phyloP scores from a whole-genome alignment of 805 yeast genomes.

The Kuraishia floccosa region DNA sequence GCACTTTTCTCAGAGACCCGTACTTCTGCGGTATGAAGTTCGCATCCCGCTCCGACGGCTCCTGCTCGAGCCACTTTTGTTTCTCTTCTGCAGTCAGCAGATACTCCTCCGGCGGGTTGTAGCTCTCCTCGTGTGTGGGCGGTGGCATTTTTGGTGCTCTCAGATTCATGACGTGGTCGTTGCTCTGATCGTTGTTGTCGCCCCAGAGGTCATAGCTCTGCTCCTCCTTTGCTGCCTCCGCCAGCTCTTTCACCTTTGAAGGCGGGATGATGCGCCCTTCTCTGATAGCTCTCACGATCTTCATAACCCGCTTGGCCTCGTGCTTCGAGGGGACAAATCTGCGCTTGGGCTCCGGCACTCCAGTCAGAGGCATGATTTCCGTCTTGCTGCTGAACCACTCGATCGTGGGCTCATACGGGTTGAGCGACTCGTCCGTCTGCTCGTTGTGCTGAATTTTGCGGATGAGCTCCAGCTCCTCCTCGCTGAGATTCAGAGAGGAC shows the following conservation, averaged over 20 bases:
- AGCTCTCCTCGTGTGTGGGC: slow-evolving; percentile 93
- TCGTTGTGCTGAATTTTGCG: slow-evolving; percentile 78
- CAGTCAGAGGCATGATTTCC: slow-evolving; percentile 85
- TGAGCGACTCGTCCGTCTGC: slow-evolving; percentile 63
- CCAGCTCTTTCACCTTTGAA: slow-evolving; percentile 34
- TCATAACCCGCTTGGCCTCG: slow-evolving; percentile 94
- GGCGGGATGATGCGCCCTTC: slow-evolving; percentile 90
- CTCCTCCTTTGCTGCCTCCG: slow-evolving; percentile 42
- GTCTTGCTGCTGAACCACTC: slow-evolving; percentile 90
- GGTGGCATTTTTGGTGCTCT: slow-evolving; percentile 95
- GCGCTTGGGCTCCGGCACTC: slow-evolving; percentile 94
- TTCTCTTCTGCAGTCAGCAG: slow-evolving; percentile 69
- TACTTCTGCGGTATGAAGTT: slow-evolving; percentile 78
- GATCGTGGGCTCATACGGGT: slow-evolving; percentile 88
- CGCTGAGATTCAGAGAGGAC: slow-evolving; percentile 63
- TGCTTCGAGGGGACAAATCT: slow-evolving; percentile 94
- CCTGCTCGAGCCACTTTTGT: slow-evolving; percentile 56
- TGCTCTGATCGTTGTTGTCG: slow-evolving; percentile 41
- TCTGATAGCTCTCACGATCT: slow-evolving; percentile 90
- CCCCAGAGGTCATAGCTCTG: slow-evolving; percentile 80
- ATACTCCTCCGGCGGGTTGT: slow-evolving; percentile 97
- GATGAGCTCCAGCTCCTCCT: slow-evolving; percentile 84
- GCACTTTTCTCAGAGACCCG: slow-evolving; percentile 77
- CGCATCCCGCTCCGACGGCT: slow-evolving; percentile 67
- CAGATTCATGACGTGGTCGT: slow-evolving; percentile 80